A percentile compares a stretch with the other conserved stretches of the same genome.
Conservation (phyloP, 1,284 basidiomycete genomes). For the Inonotus hispidus region DNA sequence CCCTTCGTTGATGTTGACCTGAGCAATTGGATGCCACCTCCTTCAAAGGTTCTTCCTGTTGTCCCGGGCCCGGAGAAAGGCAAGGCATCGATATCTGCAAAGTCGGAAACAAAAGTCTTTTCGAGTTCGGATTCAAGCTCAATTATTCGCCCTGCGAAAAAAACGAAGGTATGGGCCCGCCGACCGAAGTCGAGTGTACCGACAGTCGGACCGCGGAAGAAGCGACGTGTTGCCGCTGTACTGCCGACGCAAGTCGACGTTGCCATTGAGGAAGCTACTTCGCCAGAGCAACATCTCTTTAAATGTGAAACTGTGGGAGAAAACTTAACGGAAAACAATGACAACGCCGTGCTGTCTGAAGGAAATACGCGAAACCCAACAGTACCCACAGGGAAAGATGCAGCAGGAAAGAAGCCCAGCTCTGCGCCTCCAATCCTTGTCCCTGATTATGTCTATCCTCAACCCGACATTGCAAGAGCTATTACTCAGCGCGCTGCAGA, state of each 20-base stretch:
- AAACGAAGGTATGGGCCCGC: not conserved
- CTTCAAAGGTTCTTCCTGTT: not conserved
- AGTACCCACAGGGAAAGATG: not conserved
- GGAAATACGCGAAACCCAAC: not conserved
- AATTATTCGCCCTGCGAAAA: not conserved
- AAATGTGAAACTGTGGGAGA: not conserved
- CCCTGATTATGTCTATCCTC: not conserved
- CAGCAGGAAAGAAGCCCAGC: not conserved
- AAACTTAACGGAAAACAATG: not conserved
- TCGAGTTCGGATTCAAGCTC: not conserved
- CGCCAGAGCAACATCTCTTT: not conserved
- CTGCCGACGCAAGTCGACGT: not conserved
- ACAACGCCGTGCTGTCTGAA: not conserved
- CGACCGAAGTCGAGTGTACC: not conserved
- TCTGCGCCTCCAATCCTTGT: not conserved
- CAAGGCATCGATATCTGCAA: not conserved
- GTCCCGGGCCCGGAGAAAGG: not conserved
- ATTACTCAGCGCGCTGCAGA: conserved; percentile 5
- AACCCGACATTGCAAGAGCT: not conserved
- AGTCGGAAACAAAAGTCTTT: not conserved
- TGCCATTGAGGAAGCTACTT: not conserved
- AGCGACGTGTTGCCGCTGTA: not conserved
- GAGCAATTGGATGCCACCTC: not conserved
- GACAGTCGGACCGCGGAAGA: not conserved
- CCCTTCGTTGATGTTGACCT: not conserved